Base-by-base conservation (phyloP, 768 basidiomycete species). In the Agaricus blazei region DNA sequence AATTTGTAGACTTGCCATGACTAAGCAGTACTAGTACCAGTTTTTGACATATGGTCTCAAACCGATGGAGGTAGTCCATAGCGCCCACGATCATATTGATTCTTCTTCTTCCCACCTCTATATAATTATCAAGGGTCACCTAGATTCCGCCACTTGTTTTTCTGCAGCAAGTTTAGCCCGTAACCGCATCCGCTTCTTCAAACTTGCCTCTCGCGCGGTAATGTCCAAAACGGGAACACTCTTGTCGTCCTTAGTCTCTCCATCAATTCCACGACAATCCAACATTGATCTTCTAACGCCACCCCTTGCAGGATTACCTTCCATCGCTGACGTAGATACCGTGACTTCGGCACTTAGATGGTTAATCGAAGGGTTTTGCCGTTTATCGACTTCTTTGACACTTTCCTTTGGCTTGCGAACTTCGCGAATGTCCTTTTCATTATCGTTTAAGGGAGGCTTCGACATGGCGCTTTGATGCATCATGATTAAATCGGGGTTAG, bases 151-250 rank as follows among this genome's bases (percentile, higher is more conserved):
- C 34, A 11, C 34, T 34, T 67, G 66, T 63, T 73, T 79, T 56
- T 72, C 78, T 23, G 75, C 75, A 23, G 75, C 75, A 26, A 83
- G 72, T 34, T 77, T 75, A 26, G 73, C 72, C 26, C 72, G 76
- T 59, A 83, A 60, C 56, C 71, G 78, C 40, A 79, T 77, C 61
- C 76, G 77, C 49, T 65, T 67, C 50, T 80, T 77, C 59, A 83
- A 68, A 53, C 67, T 70, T 47, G 70, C 71, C 60, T 84, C 81
- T 51, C 70, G 67, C 58, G 57, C 60, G 31, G 57, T 61, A 49
- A 66, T 54, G 62, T 68, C 63, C 48, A 59, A 54, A 56, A 47
- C 56, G 58, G 62, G 45, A 51, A 51, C 44, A 45, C 28, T 38
- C 37, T 63, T 54, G 44, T 34, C 37, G 40, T 63, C 55, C 57